Percentiles rank a stretch among this genome's conserved stretches.
Conservation (phyloP, 768 basidiomycete species). For the Kwoniella botswanensis region DNA sequence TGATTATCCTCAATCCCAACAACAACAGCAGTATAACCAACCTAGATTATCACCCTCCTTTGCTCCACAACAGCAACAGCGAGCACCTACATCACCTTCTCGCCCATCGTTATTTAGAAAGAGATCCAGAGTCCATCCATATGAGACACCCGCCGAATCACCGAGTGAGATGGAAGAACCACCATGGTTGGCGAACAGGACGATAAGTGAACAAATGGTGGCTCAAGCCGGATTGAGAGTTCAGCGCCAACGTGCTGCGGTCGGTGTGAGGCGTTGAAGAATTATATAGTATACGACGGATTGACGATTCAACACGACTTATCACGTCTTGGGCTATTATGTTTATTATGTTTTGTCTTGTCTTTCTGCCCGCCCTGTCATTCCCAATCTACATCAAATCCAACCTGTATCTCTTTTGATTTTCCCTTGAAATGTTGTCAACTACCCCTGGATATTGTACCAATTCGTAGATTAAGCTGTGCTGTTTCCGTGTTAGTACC, state of each 20-base stretch:
- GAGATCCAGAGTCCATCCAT: slow-evolving; percentile 25
- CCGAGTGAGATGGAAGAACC: slow-evolving; percentile 22
- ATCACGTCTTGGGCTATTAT: background rate
- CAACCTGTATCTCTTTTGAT: background rate
- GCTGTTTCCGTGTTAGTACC: no score
- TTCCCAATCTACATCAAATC: background rate
- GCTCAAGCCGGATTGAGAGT: slow-evolving; percentile 41
- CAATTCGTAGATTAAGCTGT: no score
- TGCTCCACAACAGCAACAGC: slow-evolving; percentile 10
- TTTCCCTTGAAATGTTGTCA: background rate
- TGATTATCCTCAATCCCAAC: background rate
- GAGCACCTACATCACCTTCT: slow-evolving; percentile 18
- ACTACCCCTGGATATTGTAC: background rate
- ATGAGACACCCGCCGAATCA: slow-evolving; percentile 10
- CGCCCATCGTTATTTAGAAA: slow-evolving; percentile 18
- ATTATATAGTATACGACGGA: background rate
- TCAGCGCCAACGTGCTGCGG: slow-evolving; percentile 30
- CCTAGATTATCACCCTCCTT: background rate
- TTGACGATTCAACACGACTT: background rate
- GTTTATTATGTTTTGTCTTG: background rate
- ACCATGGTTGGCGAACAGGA: slow-evolving; percentile 31
- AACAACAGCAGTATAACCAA: background rate
- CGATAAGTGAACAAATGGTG: slow-evolving; percentile 43
- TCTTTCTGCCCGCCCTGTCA: background rate
- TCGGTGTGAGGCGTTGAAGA: background rate